A percentile compares a stretch with the other conserved stretches of the same genome.
Evolutionary conservation across 805 yeast genomes (phyloP).

Genomic region (Lachancea thermotolerans): DNA sequence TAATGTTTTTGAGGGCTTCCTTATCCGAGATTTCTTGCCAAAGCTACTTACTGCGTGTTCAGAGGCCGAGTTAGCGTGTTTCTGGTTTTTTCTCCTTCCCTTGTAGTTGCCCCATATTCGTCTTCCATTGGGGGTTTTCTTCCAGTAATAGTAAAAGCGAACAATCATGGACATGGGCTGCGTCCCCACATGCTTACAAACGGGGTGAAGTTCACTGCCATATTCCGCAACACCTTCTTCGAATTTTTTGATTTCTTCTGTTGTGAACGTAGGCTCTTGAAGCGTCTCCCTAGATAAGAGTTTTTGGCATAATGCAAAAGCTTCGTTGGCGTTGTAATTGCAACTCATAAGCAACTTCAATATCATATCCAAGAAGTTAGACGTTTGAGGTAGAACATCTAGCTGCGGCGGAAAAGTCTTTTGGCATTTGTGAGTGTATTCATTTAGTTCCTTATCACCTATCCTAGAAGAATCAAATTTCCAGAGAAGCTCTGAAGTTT

Average conservation of each 20-base stretch:
- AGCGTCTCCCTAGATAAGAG: conserved; percentile 50
- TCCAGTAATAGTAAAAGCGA: conserved; percentile 86
- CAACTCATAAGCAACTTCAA: conserved; percentile 47
- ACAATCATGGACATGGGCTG: conserved; percentile 77
- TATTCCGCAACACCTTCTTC: conserved; percentile 65
- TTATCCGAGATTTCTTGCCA: neutral
- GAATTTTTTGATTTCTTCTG: conserved; percentile 58
- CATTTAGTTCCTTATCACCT: conserved; percentile 36
- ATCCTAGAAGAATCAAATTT: conserved; percentile 32
- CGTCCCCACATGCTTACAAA: conserved; percentile 60
- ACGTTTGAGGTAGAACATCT: conserved; percentile 53
- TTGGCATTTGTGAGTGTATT: conserved; percentile 47
- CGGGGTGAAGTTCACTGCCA: conserved; percentile 77
- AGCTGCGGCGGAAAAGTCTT: conserved; percentile 50
- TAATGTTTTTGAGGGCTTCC: conserved; percentile 5
- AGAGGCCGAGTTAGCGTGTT: conserved; percentile 13
- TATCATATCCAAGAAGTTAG: conserved; percentile 77
- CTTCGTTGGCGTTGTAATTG: conserved; percentile 44
- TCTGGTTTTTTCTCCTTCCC: conserved; percentile 59
- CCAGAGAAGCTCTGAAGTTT: conserved; percentile 64
- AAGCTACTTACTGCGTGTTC: conserved; percentile 9
- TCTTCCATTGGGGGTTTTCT: conserved; percentile 71
- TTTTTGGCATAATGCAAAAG: conserved; percentile 40
- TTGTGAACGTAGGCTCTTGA: conserved; percentile 69
- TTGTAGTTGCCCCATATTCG: conserved; percentile 75